Evolutionary conservation across 2,329 filamentous ascomycete genomes (phyloP).

Genomic region (Cadophora sp.): DNA sequence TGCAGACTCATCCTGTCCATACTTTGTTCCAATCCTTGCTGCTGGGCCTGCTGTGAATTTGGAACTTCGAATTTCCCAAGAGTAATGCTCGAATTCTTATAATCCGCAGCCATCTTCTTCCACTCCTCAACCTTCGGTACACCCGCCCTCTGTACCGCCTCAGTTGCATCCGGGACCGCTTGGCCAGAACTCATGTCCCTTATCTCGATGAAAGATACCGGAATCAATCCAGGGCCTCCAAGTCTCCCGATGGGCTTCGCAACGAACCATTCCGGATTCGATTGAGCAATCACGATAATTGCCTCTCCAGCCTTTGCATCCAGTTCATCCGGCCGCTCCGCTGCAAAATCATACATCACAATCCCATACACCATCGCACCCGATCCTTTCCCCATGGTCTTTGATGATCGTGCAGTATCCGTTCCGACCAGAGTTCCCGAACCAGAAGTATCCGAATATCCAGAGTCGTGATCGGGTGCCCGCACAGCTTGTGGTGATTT

Average conservation of each 20-base stretch:
- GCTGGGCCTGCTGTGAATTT: slow-evolving; percentile 49
- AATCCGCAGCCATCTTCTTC: slow-evolving; percentile 99
- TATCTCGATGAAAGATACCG: slow-evolving; percentile 96
- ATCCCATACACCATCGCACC: slow-evolving; percentile 96
- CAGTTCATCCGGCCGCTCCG: slow-evolving; percentile 93
- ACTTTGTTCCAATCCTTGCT: slow-evolving; percentile 69
- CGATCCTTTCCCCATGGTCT: slow-evolving; percentile 62
- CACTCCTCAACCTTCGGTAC: slow-evolving; percentile 97
- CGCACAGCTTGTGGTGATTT: slow-evolving; percentile 58
- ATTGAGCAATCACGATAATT: slow-evolving; percentile 98
- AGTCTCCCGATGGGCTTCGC: slow-evolving; percentile 97
- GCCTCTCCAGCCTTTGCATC: slow-evolving; percentile 95
- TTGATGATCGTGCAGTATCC: slow-evolving; percentile 46
- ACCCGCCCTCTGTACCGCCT: slow-evolving; percentile 85
- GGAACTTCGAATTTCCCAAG: slow-evolving; percentile 84
- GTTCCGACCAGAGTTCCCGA: slow-evolving; percentile 45
- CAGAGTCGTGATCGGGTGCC: slow-evolving; percentile 85
- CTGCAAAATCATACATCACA: slow-evolving; percentile 96
- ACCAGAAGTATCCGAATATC: slow-evolving; percentile 71
- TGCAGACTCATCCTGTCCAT: slow-evolving; percentile 83
- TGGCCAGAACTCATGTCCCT: slow-evolving; percentile 90
- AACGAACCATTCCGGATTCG: slow-evolving; percentile 98
- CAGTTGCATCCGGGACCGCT: slow-evolving; percentile 80
- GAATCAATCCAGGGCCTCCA: slow-evolving; percentile 94
- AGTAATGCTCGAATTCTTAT: slow-evolving; percentile 98